Evolutionary conservation across 306 rosid genomes (phyloP), one percentile per base, ranked within the genome.

Genomic region (Erythrophleum fordii): DNA sequence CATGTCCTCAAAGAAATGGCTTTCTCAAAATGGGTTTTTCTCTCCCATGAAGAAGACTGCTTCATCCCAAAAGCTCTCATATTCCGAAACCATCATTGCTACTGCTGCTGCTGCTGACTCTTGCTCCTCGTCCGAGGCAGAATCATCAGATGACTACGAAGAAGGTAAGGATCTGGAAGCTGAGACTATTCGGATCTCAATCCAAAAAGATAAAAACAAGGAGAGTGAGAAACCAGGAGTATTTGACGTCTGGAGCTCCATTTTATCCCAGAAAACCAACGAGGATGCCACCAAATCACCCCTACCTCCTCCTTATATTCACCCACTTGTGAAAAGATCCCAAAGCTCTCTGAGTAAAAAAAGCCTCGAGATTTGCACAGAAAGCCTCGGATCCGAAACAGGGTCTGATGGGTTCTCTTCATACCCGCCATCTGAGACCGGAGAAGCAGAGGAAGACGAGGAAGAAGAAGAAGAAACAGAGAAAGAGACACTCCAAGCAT

Each of bases 321-420:
- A 91, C 68, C 98, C 99, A 75, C 96, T 91, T 28, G 90, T 84
- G 61, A 90, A 90, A 71, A 90, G 89, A 80, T 79, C 95, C 0
- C 62, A 83, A 11, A 92, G 88, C 80, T 77, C 84, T 59, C 59
- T 95, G 69, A 89, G 73, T 68, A 86, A 84, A 22, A 90, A 85
- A 52, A 93, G 99, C 73, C 98, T 95, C 17, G 48, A 87, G 64
- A 86, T 95, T 23, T 95, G 99, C 76, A 95, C 99, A 0, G 99
- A 95, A 75, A 86, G 88, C 49, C 99, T 95, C 13, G 99, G 99
- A 17, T 93, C 98, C n/a, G 99, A 95, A 83, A 90, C 97, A 16
- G 98, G 97, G 76, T 90, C 97, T 14, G 97, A 95, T 52, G 91
- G 84, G 0, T 86, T 90, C 73, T 83, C 92, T 0, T 88, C 92